These are phyloP conservation scores for Aureobasidium sp. DNA, from an alignment of 2,329 filamentous ascomycete species.

Conservation along the genomic window DNA sequence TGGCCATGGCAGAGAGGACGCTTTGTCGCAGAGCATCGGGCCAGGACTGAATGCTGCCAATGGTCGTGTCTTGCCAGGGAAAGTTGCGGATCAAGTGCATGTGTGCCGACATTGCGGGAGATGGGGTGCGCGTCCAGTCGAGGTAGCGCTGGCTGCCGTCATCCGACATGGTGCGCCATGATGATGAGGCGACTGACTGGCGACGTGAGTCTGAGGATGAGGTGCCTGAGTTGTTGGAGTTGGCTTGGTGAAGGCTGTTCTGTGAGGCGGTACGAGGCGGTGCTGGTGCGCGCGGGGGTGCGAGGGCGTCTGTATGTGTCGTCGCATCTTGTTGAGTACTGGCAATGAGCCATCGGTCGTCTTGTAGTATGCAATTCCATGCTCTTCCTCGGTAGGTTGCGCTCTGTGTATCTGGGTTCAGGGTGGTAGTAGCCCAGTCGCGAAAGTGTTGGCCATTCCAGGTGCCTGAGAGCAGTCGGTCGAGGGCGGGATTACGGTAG, in stretches of 20 bases:
- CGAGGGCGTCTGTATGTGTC: too few relatives aligned
- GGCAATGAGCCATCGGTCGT: constrained; percentile 11
- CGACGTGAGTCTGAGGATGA: constrained; percentile 3
- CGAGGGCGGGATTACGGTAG: constrained; percentile 16
- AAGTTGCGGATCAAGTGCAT: constrained; percentile 29
- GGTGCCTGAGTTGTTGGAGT: not conserved
- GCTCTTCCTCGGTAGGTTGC: not conserved
- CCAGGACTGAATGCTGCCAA: constrained; percentile 35
- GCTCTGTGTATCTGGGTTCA: not conserved
- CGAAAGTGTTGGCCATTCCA: not conserved
- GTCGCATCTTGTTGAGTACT: not conserved
- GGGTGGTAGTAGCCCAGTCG: constrained; percentile 4
- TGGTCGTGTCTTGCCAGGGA: constrained; percentile 32
- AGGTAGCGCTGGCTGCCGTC: constrained; percentile 10
- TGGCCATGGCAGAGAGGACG: constrained; percentile 31
- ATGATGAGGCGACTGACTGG: constrained; percentile 9
- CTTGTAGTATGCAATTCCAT: constrained; percentile 9
- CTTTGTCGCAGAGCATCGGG: constrained; percentile 27
- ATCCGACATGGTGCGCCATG: constrained; percentile 19
- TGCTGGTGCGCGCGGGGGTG: not conserved
- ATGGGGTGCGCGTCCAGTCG: constrained; percentile 9
- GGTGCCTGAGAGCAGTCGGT: not conserved
- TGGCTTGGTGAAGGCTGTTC: not conserved
- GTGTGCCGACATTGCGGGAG: constrained; percentile 9
- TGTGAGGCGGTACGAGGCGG: not conserved